phyloP scores from a whole-genome alignment of 1,284 basidiomycete species.

The Papiliotrema fonsecae region DNA sequence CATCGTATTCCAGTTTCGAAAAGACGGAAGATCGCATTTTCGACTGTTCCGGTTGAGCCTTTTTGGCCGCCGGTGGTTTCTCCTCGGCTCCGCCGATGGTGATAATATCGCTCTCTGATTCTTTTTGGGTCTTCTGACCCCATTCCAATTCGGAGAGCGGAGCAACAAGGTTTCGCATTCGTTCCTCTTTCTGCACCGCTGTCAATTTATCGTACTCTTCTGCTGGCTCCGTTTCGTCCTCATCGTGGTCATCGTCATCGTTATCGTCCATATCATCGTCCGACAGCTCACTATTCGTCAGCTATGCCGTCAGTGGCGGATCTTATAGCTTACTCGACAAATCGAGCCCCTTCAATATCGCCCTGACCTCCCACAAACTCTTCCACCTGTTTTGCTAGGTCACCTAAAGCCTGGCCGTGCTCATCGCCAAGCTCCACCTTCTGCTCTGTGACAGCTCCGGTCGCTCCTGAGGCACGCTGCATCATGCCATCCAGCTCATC shows the following conservation, averaged over 20 bases:
- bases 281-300: constrained; percentile 37
- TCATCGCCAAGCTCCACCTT: constrained; percentile 53
- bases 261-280: constrained; percentile 49
- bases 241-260: constrained; percentile 39
- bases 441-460: constrained; percentile 39
- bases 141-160: constrained; percentile 46
- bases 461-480: constrained; percentile 24
- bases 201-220: constrained; percentile 14
- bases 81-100: neutral
- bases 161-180: constrained; percentile 46
- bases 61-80: neutral
- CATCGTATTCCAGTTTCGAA: constrained; percentile 72
- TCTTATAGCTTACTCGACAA: constrained; percentile 67
- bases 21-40: constrained; percentile 66
- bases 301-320: neutral
- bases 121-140: constrained; percentile 36
- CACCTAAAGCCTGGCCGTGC: constrained; percentile 65
- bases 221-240: constrained; percentile 19
- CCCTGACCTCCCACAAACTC: constrained; percentile 82
- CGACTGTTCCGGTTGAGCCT: constrained; percentile 6
- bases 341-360: constrained; percentile 75
- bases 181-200: constrained; percentile 35
- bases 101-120: neutral
- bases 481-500: constrained; percentile 46
- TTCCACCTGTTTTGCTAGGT: constrained; percentile 76